Evolutionary conservation across 2,329 filamentous ascomycete genomes (phyloP).

Genomic region (Chaetoscypha palmicola): DNA sequence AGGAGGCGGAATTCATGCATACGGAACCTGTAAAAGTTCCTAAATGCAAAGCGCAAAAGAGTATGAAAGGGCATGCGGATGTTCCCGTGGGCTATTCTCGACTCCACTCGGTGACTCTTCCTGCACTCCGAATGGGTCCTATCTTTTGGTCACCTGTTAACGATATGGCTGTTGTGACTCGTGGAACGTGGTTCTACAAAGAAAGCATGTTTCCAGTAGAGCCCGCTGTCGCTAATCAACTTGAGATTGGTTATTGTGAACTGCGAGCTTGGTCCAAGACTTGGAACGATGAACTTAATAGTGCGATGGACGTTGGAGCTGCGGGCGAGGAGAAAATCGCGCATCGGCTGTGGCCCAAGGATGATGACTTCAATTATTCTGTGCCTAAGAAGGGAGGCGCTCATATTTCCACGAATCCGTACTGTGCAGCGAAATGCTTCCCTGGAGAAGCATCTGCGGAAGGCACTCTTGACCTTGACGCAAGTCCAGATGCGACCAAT

Average conservation of each 20-base stretch:
- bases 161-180: conserved; percentile 72
- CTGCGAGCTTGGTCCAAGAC: conserved; percentile 84
- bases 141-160: conserved; percentile 97
- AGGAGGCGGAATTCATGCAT: conserved; percentile 16
- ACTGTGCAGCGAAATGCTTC: conserved; percentile 54
- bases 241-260: conserved; percentile 86
- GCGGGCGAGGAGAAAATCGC: conserved; percentile 87
- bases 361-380: conserved; percentile 33
- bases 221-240: conserved; percentile 76
- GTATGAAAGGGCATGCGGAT: conserved; percentile 36
- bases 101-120: conserved; percentile 80
- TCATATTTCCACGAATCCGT: conserved; percentile 39
- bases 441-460: conserved; percentile 52
- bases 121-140: conserved; percentile 80
- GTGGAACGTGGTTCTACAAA: conserved; percentile 96
- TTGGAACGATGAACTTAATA: conserved; percentile 85
- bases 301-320: conserved; percentile 83
- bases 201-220: conserved; percentile 91
- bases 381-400: conserved; percentile 19
- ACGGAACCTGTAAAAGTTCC: conserved; percentile 16
- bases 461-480: conserved; percentile 35
- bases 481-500: conserved; percentile 14
- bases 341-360: conserved; percentile 68
- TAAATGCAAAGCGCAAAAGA: conserved; percentile 28
- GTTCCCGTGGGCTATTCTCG: conserved; percentile 86